Evolutionary conservation across 2,329 filamentous ascomycete genomes (phyloP).

Genomic region (Rhynchosporium graminicola): DNA sequence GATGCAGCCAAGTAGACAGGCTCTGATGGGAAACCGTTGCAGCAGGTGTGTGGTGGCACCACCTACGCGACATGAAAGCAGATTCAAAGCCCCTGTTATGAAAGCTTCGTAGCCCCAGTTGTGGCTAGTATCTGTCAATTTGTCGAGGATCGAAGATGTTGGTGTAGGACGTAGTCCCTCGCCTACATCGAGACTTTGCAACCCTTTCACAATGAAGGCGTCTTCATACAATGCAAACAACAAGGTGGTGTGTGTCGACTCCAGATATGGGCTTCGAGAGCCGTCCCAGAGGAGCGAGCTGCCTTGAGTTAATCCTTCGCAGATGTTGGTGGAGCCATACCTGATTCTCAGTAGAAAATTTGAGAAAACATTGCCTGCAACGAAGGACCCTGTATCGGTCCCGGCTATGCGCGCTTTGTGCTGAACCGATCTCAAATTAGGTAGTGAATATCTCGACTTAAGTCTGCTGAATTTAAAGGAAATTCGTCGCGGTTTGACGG

Average conservation of each 20-base stretch:
- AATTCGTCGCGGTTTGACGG: neutral
- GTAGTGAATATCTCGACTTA: neutral
- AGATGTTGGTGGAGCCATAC: conserved; percentile 2
- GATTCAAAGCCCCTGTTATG: neutral
- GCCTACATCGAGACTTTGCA: neutral
- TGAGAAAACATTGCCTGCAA: neutral
- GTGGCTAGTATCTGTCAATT: neutral
- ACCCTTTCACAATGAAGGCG: neutral
- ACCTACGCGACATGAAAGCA: neutral
- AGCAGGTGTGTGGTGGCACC: neutral
- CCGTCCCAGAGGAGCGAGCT: neutral
- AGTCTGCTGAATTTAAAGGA: neutral
- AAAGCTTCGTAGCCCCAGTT: neutral
- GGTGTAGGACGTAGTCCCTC: neutral
- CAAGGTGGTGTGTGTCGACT: neutral
- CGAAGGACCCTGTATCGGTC: neutral
- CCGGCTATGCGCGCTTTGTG: neutral
- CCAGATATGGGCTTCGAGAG: neutral
- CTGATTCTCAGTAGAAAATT: neutral
- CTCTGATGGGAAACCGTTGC: neutral
- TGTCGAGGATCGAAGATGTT: neutral
- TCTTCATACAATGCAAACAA: neutral
- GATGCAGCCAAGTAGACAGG: neutral
- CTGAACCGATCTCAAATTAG: neutral
- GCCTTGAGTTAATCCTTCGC: neutral